Percentiles rank a stretch among this genome's conserved stretches.
Conservation (phyloP, 208 protist species). For the Trypanosoma cruzi region DNA sequence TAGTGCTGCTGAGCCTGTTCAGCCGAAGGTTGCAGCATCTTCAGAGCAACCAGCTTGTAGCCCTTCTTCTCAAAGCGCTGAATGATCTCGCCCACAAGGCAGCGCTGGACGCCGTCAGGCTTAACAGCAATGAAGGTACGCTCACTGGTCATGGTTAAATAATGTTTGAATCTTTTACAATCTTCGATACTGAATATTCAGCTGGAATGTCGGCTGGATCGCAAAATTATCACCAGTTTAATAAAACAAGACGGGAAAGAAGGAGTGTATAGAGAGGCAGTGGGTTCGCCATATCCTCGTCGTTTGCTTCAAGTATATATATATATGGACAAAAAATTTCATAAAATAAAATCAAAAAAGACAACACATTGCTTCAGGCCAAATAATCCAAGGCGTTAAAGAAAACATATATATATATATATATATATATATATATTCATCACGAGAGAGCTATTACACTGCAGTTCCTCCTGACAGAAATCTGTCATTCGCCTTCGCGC, state of each 20-base stretch:
- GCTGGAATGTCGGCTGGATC: no score
- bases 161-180: neutral
- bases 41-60: slow-evolving; percentile 96
- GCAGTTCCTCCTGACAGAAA: neutral
- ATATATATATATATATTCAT: neutral
- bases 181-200: no score
- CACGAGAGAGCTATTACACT: no score
- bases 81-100: slow-evolving; percentile 95
- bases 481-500: neutral
- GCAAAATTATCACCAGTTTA: no score
- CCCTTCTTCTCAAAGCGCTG: slow-evolving; percentile 95
- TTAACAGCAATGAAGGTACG: slow-evolving; percentile 97
- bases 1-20: slow-evolving; percentile 92
- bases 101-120: slow-evolving; percentile 95
- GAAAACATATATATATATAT: slow-evolving; percentile 1
- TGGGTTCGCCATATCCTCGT: no score
- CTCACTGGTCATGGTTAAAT: slow-evolving; percentile 69
- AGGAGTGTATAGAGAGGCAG: no score
- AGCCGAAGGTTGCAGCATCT: slow-evolving; percentile 85
- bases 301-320: no score
- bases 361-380: neutral
- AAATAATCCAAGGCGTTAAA: neutral
- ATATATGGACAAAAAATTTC: neutral
- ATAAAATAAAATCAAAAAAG: slow-evolving; percentile 18
- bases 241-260: no score